Base-by-base conservation (phyloP, 768 basidiomycete genomes). In the Leccinum obscurum region DNA sequence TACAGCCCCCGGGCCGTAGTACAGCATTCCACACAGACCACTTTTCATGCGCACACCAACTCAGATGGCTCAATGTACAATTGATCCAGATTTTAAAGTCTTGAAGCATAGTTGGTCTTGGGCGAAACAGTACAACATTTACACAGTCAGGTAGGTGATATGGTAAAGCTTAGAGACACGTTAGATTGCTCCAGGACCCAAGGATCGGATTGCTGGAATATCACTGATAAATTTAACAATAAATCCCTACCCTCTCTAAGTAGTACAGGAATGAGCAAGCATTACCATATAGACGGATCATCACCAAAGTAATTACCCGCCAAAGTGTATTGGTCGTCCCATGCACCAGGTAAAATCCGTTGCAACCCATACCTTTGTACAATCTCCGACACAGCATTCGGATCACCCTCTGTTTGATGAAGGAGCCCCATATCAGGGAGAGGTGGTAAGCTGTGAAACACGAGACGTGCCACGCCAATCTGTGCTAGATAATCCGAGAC, bases 301-400 rank as follows among this genome's bases (percentile, higher is more conserved):
- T 92, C 89, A 10, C 73, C 70, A 65, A 90, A 91, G 71, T 85
- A 88, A 65, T 88, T 89, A 15, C 87, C 88, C 34, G 71, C 75
- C 44, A 90, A 74, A 1, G 83, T 77, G 51, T 72, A 70, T n/a
- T 72, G 67, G 59, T 77, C 68, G 63, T 83, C 74, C 80, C 80
- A 83, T 30, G 79, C 72, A 28, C 72, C 68, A 22, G 67, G 68
- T 9, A 69, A 66, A 56, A 78, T 66, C 50, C 78, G 75, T 24
- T 82, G 80, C 22, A 92, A 68, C 20, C 77, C 72, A 70, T 81
- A 86, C 55, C 76, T 75, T 55, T 80, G 77, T 64, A 90, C 66
- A 34, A 89, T 72, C 9, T 76, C 71, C 3, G 68, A 64, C 5
- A 89, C 76, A 10, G 68, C 75, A 5, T 66, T 68, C 13, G 83